Evolutionary conservation across 139 green algal genomes (phyloP), one percentile per base, ranked within the genome.

Genomic region (Tetratostichococcus sp.): DNA sequence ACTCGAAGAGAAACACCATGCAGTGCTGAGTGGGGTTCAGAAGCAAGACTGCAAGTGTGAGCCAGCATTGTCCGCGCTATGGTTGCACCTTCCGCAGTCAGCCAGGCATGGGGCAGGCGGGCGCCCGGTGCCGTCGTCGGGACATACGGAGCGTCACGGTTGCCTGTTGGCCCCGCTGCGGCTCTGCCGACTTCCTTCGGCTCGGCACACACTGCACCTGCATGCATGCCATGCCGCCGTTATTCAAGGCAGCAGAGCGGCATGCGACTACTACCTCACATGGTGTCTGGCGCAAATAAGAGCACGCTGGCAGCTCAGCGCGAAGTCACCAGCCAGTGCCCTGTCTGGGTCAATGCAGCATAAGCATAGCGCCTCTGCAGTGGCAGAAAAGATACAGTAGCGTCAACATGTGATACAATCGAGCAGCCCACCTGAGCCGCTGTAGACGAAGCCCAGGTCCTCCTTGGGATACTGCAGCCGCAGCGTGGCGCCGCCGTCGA

Each of bases 381-480:
- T n/a, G 8, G 39, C 39, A 50, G 39, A 14, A 50, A 14, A 50
- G 39, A 22, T 8, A 50, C 39, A 50, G 39, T 50, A 14, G 8
- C 39, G 8, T 8, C 39, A 50, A 14, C 39, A 50, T n/a, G n/a
- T n/a, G n/a, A n/a, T n/a, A n/a, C n/a, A 17, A 62, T 26, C 22
- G 33, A 79, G 23, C 23, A 62, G 70, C 28, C 72, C 65, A 3
- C 69, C 71, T 4, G 35, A 26, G 26, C 2, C 33, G 34, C 30
- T 23, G 80, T 96, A 98, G 11, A 80, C 30, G 74, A 93, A 97
- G 0, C 94, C 94, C 5, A 98, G 80, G 83, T 98, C 94, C 67
- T 98, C 90, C 6, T 77, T 81, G 0, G 94, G 94, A 74, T 94
- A 98, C 73, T 97, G 92, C 77, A 98, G 89, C 69, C 87, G 84